phyloP scores from a whole-genome alignment of 2,329 filamentous ascomycete species.

The Colletotrichum kahawae region DNA sequence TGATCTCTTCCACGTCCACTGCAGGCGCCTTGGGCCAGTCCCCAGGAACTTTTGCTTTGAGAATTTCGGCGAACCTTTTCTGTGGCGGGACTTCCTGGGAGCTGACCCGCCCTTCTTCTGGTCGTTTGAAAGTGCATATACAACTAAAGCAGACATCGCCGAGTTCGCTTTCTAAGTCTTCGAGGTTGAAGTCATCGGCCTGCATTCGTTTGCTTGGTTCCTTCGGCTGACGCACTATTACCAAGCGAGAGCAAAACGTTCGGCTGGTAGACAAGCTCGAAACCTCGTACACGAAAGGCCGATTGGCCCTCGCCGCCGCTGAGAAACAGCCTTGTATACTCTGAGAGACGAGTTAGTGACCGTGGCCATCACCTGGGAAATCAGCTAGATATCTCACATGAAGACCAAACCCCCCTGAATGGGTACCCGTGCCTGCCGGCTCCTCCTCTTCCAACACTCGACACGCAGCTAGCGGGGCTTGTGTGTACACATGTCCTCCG shows the following conservation, averaged over 20 bases:
- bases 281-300: conserved; percentile 60
- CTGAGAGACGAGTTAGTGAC: conserved; percentile 32
- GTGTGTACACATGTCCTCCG: conserved; percentile 42
- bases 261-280: conserved; percentile 47
- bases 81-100: conserved; percentile 47
- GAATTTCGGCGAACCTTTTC: conserved; percentile 44
- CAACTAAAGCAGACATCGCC: conserved; percentile 54
- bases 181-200: conserved; percentile 14
- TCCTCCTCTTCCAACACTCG: conserved; percentile 33
- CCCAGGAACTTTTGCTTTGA: conserved; percentile 38
- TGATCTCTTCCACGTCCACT: conserved; percentile 47
- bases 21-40: conserved; percentile 52
- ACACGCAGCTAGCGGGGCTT: conserved; percentile 36
- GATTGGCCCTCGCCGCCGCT: conserved; percentile 47
- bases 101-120: conserved; percentile 38
- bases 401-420: conserved; percentile 33
- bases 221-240: conserved; percentile 44
- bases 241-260: conserved; percentile 53
- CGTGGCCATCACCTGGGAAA: too few species aligned
- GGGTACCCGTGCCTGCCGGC: background rate
- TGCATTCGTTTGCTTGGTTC: background rate
- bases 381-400: conserved; percentile 36
- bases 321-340: conserved; percentile 63
- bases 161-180: conserved; percentile 43
- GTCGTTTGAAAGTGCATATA: conserved; percentile 56